Conservation (phyloP, 2,329 filamentous ascomycete species). For the Coniosporium tulheliwenetii region DNA sequence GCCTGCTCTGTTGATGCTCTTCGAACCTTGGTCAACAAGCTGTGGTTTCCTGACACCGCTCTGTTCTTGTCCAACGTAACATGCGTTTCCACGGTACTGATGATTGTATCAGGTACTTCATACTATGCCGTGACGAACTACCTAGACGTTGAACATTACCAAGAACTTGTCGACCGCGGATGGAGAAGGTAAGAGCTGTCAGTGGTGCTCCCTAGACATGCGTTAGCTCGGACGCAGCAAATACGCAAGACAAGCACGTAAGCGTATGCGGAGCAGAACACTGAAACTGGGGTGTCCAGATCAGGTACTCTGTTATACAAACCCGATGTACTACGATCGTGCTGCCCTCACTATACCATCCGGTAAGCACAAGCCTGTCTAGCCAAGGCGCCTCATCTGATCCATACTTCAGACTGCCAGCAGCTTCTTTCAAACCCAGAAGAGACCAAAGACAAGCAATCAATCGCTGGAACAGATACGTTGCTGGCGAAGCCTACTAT, state of each 20-base stretch:
- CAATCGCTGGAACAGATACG: conserved; percentile 59
- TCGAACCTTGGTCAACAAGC: not conserved
- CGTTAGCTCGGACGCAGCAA: not conserved
- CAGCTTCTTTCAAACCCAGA: conserved; percentile 45
- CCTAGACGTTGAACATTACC: conserved; percentile 52
- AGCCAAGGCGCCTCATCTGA: not conserved
- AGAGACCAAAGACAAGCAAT: conserved; percentile 60
- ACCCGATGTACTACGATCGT: conserved; percentile 63
- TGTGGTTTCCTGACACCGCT: not conserved
- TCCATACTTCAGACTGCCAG: conserved; percentile 40
- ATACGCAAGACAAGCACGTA: not conserved
- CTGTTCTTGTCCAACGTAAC: not conserved
- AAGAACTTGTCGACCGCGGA: conserved; percentile 54
- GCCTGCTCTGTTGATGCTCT: not conserved
- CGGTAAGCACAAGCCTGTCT: conserved; percentile 20
- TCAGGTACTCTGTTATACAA: conserved; percentile 54
- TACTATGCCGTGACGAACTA: conserved; percentile 52
- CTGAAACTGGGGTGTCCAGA: conserved; percentile 11
- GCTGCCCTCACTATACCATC: conserved; percentile 84
- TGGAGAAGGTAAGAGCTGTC: conserved; percentile 54
- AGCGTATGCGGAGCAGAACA: not conserved
- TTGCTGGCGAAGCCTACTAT: conserved; percentile 53
- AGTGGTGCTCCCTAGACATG: conserved; percentile 2
- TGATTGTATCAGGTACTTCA: conserved; percentile 41
- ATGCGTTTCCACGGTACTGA: conserved; percentile 7